phyloP scores from a whole-genome alignment of 495 filamentous ascomycete genomes.

The Astrothelium macrocarpum region DNA sequence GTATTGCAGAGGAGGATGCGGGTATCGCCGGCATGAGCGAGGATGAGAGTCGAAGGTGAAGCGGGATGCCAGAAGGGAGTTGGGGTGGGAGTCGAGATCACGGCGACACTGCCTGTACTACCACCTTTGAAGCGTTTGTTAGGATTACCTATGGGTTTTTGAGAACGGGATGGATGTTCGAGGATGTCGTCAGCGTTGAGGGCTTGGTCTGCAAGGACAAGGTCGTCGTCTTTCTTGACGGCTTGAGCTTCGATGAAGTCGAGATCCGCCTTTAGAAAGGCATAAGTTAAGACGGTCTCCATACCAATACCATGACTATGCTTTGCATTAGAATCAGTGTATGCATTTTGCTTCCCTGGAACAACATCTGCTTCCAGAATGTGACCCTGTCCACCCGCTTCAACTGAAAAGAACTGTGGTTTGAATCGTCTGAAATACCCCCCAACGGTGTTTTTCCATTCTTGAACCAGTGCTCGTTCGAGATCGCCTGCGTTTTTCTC shows the following conservation, averaged over 20 bases:
- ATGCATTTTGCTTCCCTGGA: conserved; percentile 18
- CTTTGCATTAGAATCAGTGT: conserved; percentile 19
- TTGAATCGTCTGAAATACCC: conserved; percentile 90
- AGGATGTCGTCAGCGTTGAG: conserved; percentile 74
- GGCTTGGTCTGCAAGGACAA: conserved; percentile 56
- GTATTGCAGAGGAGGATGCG: conserved; percentile 81
- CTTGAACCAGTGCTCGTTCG: conserved; percentile 57
- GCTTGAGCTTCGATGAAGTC: conserved; percentile 86
- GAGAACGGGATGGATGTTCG: conserved; percentile 47
- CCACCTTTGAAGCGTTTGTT: conserved; percentile 73
- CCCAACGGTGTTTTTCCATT: conserved; percentile 76
- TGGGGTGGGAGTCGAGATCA: conserved; percentile 84
- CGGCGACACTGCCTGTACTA: conserved; percentile 75
- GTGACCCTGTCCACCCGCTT: conserved; percentile 27
- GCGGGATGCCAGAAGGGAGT: conserved; percentile 92
- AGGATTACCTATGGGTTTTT: conserved; percentile 50
- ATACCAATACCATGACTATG: conserved; percentile 33
- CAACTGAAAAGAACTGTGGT: conserved; percentile 51
- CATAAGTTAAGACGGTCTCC: conserved; percentile 68
- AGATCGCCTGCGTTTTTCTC: conserved; percentile 45
- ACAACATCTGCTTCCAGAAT: conserved; percentile 19
- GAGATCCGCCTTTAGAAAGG: conserved; percentile 83
- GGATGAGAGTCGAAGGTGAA: conserved; percentile 70
- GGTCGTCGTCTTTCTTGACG: conserved; percentile 59
- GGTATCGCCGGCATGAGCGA: conserved; percentile 89